phyloP scores from a whole-genome alignment of 306 rosid species.

The Vigna mungo region DNA sequence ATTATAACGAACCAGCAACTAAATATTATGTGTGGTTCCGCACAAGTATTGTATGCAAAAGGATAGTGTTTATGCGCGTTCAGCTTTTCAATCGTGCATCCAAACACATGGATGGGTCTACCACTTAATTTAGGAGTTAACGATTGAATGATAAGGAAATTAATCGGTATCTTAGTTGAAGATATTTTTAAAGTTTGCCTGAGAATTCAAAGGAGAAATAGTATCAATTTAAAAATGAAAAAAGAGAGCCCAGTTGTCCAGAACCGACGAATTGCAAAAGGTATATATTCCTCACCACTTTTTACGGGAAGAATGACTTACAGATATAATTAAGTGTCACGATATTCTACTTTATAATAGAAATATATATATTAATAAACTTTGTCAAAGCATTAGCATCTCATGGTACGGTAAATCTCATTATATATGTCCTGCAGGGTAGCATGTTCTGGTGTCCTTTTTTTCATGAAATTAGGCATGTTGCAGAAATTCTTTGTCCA shows the following conservation, averaged over 20 bases:
- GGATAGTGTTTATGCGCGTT: not conserved
- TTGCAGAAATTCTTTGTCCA: constrained; percentile 13
- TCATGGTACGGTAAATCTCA: not conserved
- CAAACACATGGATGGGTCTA: not conserved
- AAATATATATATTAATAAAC: no score
- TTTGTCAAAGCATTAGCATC: not conserved
- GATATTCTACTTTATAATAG: not conserved
- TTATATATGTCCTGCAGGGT: constrained; percentile 4
- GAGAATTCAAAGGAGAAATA: constrained; percentile 25
- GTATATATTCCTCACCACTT: constrained; percentile 15
- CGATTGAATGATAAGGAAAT: constrained; percentile 1
- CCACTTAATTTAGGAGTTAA: constrained; percentile 2
- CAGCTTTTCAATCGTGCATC: not conserved
- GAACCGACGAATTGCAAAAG: not conserved
- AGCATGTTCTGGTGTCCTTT: constrained; percentile 23
- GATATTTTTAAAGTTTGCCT: constrained; percentile 19
- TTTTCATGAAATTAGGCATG: constrained; percentile 15
- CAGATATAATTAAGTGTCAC: not conserved
- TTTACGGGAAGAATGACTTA: not conserved
- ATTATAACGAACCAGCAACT: no score
- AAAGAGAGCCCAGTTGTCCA: not conserved
- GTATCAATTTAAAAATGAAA: constrained; percentile 9
- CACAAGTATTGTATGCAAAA: no score
- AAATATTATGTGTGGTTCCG: no score
- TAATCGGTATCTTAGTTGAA: constrained; percentile 7